These are phyloP conservation scores for Mimosa pudica DNA, from an alignment of 306 rosid species.

Conservation along the genomic window DNA sequence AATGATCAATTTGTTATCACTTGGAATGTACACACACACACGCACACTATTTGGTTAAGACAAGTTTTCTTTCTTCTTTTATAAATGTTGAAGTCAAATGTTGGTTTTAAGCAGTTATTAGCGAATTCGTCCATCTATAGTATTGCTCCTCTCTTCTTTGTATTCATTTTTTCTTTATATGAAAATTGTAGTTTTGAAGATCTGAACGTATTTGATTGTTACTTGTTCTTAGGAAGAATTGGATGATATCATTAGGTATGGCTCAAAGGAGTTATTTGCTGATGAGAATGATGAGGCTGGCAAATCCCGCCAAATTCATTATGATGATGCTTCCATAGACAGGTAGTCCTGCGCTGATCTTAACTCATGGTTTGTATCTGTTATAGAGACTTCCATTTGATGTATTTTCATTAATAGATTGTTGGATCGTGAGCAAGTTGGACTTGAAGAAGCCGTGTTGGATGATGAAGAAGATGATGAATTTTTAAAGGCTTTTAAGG, in stretches of 20 bases:
- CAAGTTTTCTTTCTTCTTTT: neutral
- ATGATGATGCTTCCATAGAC: slow-evolving; percentile 92
- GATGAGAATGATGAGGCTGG: slow-evolving; percentile 95
- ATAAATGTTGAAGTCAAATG: slow-evolving; percentile 5
- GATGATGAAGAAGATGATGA: slow-evolving; percentile 97
- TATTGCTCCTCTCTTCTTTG: neutral
- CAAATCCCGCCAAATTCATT: slow-evolving; percentile 96
- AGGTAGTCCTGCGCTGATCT: slow-evolving; percentile 50
- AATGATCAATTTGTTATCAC: neutral
- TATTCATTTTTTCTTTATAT: neutral
- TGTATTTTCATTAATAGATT: slow-evolving; percentile 55
- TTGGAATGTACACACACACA: neutral
- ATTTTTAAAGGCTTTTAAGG: slow-evolving; percentile 96
- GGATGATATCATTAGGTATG: slow-evolving; percentile 95
- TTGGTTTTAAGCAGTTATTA: slow-evolving; percentile 13
- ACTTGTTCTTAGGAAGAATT: slow-evolving; percentile 76
- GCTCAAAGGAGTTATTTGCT: slow-evolving; percentile 95
- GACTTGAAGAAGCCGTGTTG: slow-evolving; percentile 75
- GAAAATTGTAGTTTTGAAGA: slow-evolving; percentile 24
- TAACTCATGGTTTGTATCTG: slow-evolving; percentile 7
- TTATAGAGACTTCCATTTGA: slow-evolving; percentile 20
- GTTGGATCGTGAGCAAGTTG: slow-evolving; percentile 92
- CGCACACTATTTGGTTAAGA: slow-evolving; percentile 14
- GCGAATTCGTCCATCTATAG: neutral
- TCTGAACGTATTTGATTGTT: slow-evolving; percentile 33